Conservation (phyloP, 306 rosid species). For the Pterocarpus macrocarpus region DNA sequence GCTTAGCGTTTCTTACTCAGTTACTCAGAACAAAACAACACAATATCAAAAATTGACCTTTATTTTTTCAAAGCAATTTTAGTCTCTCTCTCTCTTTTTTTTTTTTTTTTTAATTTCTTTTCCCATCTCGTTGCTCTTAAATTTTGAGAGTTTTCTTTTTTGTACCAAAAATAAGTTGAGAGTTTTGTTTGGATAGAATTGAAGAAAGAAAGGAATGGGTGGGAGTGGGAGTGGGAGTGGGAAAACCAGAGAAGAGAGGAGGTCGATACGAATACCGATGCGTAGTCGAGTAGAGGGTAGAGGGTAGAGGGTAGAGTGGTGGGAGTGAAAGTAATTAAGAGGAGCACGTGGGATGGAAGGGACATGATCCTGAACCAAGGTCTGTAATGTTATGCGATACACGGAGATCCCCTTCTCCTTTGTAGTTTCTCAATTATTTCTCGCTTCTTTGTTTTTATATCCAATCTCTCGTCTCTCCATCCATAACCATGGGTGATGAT, state of each 20-base stretch:
- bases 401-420: slow-evolving; percentile 26
- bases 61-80: neutral
- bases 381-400: neutral
- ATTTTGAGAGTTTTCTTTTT: neutral
- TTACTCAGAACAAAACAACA: neutral
- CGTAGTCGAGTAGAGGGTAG: neutral
- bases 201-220: neutral
- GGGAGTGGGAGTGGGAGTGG: neutral
- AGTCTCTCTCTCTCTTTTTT: no score
- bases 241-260: neutral
- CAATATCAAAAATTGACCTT: no score
- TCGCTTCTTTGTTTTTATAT: neutral
- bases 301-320: neutral
- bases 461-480: no score
- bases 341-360: slow-evolving; percentile 39
- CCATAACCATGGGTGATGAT: neutral
- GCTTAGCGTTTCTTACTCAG: neutral
- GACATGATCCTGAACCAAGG: slow-evolving; percentile 13
- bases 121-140: neutral
- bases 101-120: neutral
- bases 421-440: slow-evolving; percentile 28
- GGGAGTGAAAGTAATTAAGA: neutral
- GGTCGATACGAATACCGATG: slow-evolving; percentile 3
- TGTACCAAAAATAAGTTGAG: neutral
- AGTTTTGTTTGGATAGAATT: neutral